Evolutionary conservation across 163 green algal species (phyloP).

Genomic region (Botryococcus braunii): DNA sequence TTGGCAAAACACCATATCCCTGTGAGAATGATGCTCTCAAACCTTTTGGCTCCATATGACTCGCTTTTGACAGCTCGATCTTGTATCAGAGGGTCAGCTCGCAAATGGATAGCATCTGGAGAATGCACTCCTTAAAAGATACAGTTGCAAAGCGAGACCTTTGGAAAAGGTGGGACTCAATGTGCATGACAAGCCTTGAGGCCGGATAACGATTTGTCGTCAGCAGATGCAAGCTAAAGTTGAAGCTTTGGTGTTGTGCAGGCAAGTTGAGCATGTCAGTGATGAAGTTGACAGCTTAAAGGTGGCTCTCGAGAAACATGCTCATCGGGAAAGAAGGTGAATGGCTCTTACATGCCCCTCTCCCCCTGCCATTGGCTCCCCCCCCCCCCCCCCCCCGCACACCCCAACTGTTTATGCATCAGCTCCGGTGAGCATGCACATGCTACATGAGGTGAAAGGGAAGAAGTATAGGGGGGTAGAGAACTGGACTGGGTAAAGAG

Average conservation of each 20-base stretch:
- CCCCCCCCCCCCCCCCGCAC: background rate
- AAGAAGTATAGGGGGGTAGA: constrained; percentile 2
- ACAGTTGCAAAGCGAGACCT: constrained; percentile 46
- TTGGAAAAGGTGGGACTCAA: constrained; percentile 61
- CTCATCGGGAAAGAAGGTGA: constrained; percentile 28
- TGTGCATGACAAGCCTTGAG: no score
- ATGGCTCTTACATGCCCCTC: background rate
- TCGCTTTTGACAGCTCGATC: no score
- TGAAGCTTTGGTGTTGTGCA: constrained; percentile 8
- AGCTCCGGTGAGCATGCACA: background rate
- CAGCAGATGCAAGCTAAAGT: no score
- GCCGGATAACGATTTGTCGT: no score
- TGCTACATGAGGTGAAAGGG: background rate
- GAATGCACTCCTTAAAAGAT: constrained; percentile 67
- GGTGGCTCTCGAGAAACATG: constrained; percentile 36
- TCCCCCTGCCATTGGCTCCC: background rate
- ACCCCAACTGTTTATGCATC: background rate
- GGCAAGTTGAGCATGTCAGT: constrained; percentile 68
- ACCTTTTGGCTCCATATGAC: no score
- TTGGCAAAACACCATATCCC: no score
- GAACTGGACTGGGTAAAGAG: no score
- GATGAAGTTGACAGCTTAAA: constrained; percentile 56
- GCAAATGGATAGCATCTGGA: constrained; percentile 66
- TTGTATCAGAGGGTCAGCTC: constrained; percentile 54
- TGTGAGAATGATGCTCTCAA: no score